Percentiles rank a stretch among this genome's conserved stretches.
These are phyloP conservation scores for Torulaspora franciscae DNA, from an alignment of 805 yeast species.

Conservation along the genomic window DNA sequence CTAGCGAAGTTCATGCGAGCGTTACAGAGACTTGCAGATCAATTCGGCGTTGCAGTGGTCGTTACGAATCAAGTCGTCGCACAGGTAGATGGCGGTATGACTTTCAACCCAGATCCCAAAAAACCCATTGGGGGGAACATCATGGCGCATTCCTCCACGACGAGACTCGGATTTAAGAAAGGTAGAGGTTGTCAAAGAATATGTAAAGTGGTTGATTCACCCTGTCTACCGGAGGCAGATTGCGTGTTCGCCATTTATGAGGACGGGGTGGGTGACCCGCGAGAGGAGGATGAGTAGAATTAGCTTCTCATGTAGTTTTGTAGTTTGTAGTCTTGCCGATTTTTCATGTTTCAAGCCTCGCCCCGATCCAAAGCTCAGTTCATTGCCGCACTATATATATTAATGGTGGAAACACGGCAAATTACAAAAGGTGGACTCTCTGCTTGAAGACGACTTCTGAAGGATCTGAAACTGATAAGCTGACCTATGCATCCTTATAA, in stretches of 20 bases:
- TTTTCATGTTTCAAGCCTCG: conserved; percentile 1
- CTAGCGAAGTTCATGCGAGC: conserved; percentile 91
- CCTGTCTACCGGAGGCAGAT: conserved; percentile 93
- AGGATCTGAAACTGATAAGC: background rate
- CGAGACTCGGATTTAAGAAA: conserved; percentile 83
- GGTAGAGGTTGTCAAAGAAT: conserved; percentile 90
- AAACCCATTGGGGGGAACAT: conserved; percentile 98
- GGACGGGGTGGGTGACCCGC: conserved; percentile 95
- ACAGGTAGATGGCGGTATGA: conserved; percentile 83
- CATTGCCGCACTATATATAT: background rate
- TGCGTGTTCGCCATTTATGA: conserved; percentile 93
- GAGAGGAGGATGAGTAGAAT: conserved; percentile 57
- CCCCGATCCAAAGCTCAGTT: background rate
- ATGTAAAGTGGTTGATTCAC: conserved; percentile 93
- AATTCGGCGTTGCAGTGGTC: conserved; percentile 94
- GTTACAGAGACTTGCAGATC: conserved; percentile 90
- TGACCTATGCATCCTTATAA: conserved; percentile 17
- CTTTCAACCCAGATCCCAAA: conserved; percentile 92
- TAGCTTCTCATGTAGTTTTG: background rate
- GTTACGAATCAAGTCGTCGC: conserved; percentile 97
- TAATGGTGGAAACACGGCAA: conserved; percentile 1
- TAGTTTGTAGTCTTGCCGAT: background rate
- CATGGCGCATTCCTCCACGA: conserved; percentile 94
- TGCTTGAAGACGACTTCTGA: background rate
- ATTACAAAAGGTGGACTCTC: conserved; percentile 1